A percentile compares a stretch with the other conserved stretches of the same genome.
Evolutionary conservation across 176 grass and related monocot genomes (phyloP).

Genomic region (Tuctoria greenei): DNA sequence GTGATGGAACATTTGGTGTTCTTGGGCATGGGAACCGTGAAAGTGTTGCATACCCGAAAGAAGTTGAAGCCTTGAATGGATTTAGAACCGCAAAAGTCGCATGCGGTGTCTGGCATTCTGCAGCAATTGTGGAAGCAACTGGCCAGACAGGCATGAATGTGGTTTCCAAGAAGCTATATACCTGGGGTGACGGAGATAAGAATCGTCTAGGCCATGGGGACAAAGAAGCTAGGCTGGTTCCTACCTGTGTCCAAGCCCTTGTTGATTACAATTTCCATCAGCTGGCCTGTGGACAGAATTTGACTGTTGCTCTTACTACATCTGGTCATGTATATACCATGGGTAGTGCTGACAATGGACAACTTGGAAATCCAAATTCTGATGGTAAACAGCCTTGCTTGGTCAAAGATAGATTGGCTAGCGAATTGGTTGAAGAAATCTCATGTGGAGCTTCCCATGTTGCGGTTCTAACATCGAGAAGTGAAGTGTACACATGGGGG

Average conservation of each 20-base stretch:
- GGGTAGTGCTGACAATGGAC: conserved; percentile 75
- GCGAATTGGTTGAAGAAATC: conserved; percentile 86
- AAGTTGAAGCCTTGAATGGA: conserved; percentile 63
- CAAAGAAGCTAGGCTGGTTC: conserved; percentile 68
- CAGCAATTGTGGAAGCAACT: conserved; percentile 76
- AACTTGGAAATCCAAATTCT: conserved; percentile 71
- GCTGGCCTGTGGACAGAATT: conserved; percentile 74
- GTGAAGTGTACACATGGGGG: conserved; percentile 95
- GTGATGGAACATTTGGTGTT: conserved; percentile 81
- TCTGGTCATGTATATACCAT: conserved; percentile 92
- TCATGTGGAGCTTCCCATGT: conserved; percentile 61
- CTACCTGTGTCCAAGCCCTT: conserved; percentile 70
- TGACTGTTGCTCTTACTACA: conserved; percentile 79
- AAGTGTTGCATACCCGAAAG: conserved; percentile 62
- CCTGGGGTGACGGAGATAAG: conserved; percentile 93
- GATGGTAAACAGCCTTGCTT: conserved; percentile 71
- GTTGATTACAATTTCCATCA: conserved; percentile 86
- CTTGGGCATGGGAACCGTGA: conserved; percentile 85
- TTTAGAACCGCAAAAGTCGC: conserved; percentile 67
- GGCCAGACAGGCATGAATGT: conserved; percentile 43
- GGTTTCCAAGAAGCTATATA: conserved; percentile 73
- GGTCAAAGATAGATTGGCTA: conserved; percentile 59
- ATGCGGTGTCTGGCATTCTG: conserved; percentile 89
- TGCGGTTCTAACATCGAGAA: conserved; percentile 74
- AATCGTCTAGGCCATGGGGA: conserved; percentile 79